Conservation (phyloP, 805 yeast genomes). For the Priceomyces haplophilus region DNA sequence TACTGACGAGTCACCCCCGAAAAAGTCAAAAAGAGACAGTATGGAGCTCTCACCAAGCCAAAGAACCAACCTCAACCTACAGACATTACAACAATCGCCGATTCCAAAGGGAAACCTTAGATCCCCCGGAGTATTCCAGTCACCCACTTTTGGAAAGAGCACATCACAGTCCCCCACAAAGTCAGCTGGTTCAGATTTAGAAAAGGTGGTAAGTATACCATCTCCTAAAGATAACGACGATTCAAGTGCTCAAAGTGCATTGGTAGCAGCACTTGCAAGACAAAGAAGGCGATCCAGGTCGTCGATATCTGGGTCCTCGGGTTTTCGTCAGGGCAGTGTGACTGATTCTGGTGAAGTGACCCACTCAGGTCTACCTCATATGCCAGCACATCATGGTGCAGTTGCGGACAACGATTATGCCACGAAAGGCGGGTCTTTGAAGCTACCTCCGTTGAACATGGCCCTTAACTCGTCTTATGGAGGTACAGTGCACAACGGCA, state of each 20-base stretch:
- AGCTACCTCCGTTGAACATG: constrained; percentile 27
- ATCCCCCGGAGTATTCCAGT: constrained; percentile 7
- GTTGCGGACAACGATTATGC: neutral
- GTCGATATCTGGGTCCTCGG: constrained; percentile 12
- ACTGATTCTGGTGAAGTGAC: neutral
- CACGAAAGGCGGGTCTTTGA: neutral
- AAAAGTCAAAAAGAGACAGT: constrained; percentile 13
- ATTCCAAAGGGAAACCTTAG: constrained; percentile 9
- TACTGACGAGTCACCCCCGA: constrained; percentile 24
- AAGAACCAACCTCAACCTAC: constrained; percentile 34
- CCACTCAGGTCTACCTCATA: too few species aligned
- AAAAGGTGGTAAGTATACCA: constrained; percentile 17
- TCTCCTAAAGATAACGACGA: constrained; percentile 37
- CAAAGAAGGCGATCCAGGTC: constrained; percentile 25
- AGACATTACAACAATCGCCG: constrained; percentile 38
- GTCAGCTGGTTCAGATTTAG: constrained; percentile 11
- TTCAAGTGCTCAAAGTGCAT: constrained; percentile 45
- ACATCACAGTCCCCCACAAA: constrained; percentile 7
- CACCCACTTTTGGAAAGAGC: constrained; percentile 3
- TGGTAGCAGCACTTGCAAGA: constrained; percentile 38
- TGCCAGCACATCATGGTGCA: too few species aligned
- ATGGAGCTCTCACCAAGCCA: constrained; percentile 21
- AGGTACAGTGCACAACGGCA: constrained; percentile 1
- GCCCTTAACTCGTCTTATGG: constrained; percentile 13
- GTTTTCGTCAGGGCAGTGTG: constrained; percentile 2